A percentile compares a stretch with the other conserved stretches of the same genome.
Evolutionary conservation across 768 basidiomycete species (phyloP).

Genomic region (Goffeauzyma gilvescens): DNA sequence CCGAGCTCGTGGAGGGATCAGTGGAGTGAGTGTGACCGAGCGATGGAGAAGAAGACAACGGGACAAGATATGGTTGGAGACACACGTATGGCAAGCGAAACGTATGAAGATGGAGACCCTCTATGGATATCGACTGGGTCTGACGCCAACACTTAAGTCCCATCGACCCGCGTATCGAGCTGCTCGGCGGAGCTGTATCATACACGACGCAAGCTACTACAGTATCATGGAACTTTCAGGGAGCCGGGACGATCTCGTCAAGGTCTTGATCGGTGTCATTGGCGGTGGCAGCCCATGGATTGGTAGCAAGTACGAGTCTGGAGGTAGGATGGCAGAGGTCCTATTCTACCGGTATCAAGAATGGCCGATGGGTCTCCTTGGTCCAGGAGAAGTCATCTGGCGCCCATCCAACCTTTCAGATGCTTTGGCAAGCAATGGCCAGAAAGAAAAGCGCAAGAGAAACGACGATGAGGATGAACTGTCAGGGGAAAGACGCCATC

Average conservation of each 20-base stretch:
- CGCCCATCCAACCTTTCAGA: slow-evolving; percentile 31
- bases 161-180: slow-evolving; percentile 84
- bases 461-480: slow-evolving; percentile 1
- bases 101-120: slow-evolving; percentile 82
- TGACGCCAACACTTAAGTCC: slow-evolving; percentile 74
- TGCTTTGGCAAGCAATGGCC: background rate
- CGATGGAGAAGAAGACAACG: slow-evolving; percentile 55
- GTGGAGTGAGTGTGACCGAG: slow-evolving; percentile 42
- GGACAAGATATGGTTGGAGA: slow-evolving; percentile 82
- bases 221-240: slow-evolving; percentile 58
- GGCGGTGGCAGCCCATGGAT: slow-evolving; percentile 21
- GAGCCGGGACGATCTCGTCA: slow-evolving; percentile 40
- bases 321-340: slow-evolving; percentile 48
- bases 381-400: slow-evolving; percentile 61
- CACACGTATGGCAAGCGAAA: slow-evolving; percentile 94
- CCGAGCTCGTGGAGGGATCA: slow-evolving; percentile 40
- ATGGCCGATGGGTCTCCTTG: slow-evolving; percentile 56
- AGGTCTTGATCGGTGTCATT: slow-evolving; percentile 41
- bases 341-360: slow-evolving; percentile 44
- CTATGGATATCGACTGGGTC: slow-evolving; percentile 82
- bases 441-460: slow-evolving; percentile 6
- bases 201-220: slow-evolving; percentile 79
- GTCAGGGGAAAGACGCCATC: slow-evolving; percentile 13
- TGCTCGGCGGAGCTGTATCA: slow-evolving; percentile 58
- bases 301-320: slow-evolving; percentile 43